Evolutionary conservation across 768 basidiomycete species (phyloP).

Genomic region (Tulasnella sp.): DNA sequence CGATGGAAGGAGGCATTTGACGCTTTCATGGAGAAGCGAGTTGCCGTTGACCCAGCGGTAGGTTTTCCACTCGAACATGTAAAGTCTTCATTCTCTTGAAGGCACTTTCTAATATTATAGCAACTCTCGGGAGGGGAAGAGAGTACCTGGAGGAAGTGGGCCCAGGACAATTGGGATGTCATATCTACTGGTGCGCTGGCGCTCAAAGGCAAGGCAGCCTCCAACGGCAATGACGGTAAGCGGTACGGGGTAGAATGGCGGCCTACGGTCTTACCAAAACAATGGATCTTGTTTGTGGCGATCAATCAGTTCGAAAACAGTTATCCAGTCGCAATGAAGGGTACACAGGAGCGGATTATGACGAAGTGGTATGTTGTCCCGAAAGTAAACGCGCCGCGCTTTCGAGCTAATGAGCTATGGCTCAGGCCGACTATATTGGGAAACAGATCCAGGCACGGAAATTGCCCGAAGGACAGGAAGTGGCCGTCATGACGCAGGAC

Average conservation of each 20-base stretch:
- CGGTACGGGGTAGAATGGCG: not conserved
- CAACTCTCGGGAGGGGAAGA: not conserved
- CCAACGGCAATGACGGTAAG: not conserved
- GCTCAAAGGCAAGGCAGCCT: not conserved
- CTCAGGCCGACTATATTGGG: not conserved
- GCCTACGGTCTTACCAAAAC: not conserved
- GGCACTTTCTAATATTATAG: not conserved
- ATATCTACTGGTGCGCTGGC: not conserved
- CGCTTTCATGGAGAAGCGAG: not conserved
- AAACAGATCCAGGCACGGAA: not conserved
- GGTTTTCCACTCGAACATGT: not conserved
- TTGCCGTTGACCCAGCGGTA: not conserved
- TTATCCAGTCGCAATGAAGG: not conserved
- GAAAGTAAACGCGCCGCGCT: not conserved
- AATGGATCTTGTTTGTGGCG: not conserved
- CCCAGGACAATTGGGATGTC: not conserved
- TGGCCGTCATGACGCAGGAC: not conserved
- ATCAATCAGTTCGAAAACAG: not conserved
- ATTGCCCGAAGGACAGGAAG: not conserved
- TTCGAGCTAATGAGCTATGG: not conserved
- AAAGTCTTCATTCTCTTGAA: not conserved
- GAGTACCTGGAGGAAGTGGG: not conserved
- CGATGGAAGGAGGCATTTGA: not conserved
- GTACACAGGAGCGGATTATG: not conserved
- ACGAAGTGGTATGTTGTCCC: not conserved